Conservation (phyloP, 2,329 filamentous ascomycete genomes). For the Leptographium galeiforme region DNA sequence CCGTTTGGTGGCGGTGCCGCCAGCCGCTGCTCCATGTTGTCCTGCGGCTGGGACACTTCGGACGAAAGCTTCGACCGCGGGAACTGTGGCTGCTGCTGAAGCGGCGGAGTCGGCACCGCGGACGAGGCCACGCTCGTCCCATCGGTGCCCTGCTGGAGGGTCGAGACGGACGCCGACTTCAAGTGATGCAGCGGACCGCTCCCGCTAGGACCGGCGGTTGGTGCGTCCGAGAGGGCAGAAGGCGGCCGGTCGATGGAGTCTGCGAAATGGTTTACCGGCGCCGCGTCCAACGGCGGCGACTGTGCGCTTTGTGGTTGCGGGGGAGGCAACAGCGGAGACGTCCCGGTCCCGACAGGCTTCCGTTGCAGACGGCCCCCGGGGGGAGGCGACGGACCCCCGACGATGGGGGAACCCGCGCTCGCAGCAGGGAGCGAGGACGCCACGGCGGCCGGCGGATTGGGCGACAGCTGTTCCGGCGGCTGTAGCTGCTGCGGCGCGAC, state of each 20-base stretch:
- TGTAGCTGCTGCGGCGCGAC: neutral
- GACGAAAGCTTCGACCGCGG: neutral
- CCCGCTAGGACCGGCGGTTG: neutral
- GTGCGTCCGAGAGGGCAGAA: neutral
- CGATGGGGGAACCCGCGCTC: neutral
- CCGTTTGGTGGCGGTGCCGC: neutral
- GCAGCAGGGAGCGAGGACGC: neutral
- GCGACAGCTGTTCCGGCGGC: neutral
- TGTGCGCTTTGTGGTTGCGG: neutral
- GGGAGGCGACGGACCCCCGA: neutral
- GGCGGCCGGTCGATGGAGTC: neutral
- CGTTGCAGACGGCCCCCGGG: conserved; percentile 5
- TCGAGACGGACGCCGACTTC: conserved; percentile 3
- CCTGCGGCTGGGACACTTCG: neutral
- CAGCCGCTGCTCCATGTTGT: neutral
- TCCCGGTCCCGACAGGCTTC: no score
- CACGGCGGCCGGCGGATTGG: neutral
- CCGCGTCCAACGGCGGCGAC: neutral
- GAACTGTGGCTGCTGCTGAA: neutral
- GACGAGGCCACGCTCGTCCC: neutral
- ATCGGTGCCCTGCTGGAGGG: neutral
- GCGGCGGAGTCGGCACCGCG: conserved; percentile 2
- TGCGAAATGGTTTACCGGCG: neutral
- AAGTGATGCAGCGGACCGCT: neutral
- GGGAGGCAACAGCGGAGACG: neutral